phyloP scores from a whole-genome alignment of 2,329 filamentous ascomycete genomes.

The Fusarium sp. region DNA sequence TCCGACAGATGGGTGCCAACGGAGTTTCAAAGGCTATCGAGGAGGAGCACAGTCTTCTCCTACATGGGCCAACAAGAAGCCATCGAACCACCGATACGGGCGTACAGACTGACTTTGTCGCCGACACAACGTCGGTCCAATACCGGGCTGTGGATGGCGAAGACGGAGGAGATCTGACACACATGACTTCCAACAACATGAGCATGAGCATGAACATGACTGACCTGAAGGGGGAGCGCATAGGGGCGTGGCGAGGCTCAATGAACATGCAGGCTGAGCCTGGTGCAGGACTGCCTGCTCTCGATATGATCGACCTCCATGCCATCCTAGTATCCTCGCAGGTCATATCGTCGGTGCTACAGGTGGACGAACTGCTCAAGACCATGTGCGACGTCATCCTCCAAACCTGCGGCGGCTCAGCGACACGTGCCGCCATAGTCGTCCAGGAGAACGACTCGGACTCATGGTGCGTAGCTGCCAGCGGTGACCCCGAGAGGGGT shows the following conservation, averaged over 20 bases:
- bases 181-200: constrained; percentile 56
- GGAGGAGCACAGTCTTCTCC: constrained; percentile 74
- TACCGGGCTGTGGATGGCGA: constrained; percentile 63
- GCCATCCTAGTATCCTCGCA: constrained; percentile 84
- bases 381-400: constrained; percentile 87
- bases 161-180: constrained; percentile 56
- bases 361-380: constrained; percentile 79
- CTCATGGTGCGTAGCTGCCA: constrained; percentile 80
- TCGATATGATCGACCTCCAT: constrained; percentile 86
- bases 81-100: constrained; percentile 71
- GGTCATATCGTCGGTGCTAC: constrained; percentile 81
- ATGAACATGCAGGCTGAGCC: constrained; percentile 67
- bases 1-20: constrained; percentile 75
- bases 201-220: constrained; percentile 47
- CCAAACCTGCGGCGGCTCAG: constrained; percentile 78
- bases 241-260: constrained; percentile 73
- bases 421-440: constrained; percentile 79
- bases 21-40: constrained; percentile 78
- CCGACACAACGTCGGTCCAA: constrained; percentile 65
- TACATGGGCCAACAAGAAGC: constrained; percentile 71
- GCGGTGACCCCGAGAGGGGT: constrained; percentile 77
- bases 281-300: constrained; percentile 74
- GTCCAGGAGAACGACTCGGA: constrained; percentile 74
- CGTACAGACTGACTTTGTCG: constrained; percentile 78
- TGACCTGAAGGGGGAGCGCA: constrained; percentile 68